These are phyloP conservation scores for Porcisia hertigi DNA, from an alignment of 208 protist genomes.

Conservation along the genomic window DNA sequence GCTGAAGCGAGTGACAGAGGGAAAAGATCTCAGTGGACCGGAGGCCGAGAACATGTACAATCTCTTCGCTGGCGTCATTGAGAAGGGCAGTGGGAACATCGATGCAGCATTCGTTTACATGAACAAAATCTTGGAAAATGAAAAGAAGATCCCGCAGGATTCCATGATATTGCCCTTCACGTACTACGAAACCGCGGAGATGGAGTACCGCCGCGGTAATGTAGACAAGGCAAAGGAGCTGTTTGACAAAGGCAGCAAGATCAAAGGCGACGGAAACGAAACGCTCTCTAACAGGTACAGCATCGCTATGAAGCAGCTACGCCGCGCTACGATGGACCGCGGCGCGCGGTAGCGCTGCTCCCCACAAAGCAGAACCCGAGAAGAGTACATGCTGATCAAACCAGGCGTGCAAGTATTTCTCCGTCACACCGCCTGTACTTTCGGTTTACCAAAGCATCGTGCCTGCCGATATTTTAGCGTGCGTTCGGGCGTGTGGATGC, in stretches of 20 bases:
- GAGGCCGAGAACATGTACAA: slow-evolving; percentile 84
- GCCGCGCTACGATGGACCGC: slow-evolving; percentile 45
- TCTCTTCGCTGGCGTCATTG: slow-evolving; percentile 88
- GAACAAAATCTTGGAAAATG: slow-evolving; percentile 78
- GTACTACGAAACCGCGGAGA: slow-evolving; percentile 86
- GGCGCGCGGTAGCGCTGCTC: neutral
- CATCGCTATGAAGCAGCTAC: slow-evolving; percentile 89
- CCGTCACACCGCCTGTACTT: neutral
- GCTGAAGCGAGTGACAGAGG: slow-evolving; percentile 63
- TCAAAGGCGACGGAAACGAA: slow-evolving; percentile 91
- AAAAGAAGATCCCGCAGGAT: slow-evolving; percentile 79
- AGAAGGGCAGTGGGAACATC: slow-evolving; percentile 79
- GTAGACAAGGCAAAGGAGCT: slow-evolving; percentile 68
- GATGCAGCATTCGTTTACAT: slow-evolving; percentile 58
- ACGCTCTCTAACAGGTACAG: slow-evolving; percentile 87
- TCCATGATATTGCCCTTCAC: slow-evolving; percentile 89
- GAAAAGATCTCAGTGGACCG: slow-evolving; percentile 61
- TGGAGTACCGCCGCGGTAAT: slow-evolving; percentile 84
- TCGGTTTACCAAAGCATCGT: neutral
- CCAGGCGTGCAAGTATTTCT: neutral
- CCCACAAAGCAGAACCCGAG: neutral
- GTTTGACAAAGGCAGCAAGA: slow-evolving; percentile 77
- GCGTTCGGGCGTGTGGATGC: neutral
- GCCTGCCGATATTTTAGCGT: neutral
- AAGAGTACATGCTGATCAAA: neutral